Evolutionary conservation across 129 eudicot genomes (phyloP).

Genomic region (Pulicaria dysenterica): DNA sequence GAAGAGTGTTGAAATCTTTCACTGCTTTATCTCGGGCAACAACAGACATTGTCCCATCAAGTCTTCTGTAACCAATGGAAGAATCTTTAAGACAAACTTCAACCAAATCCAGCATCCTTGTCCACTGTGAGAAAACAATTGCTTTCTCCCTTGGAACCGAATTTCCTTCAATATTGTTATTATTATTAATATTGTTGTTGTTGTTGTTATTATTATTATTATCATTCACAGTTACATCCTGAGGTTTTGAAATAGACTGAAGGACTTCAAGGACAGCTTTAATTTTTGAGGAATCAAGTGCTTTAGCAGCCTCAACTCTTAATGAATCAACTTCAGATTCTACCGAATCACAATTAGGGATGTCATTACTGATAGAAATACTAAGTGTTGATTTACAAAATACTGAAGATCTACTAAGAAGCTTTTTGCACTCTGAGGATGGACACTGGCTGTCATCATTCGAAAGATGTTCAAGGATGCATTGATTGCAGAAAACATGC

Average conservation of each 20-base stretch:
- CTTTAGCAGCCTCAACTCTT: conserved; percentile 31
- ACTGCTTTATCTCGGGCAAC: conserved; percentile 88
- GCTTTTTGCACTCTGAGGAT: conserved; percentile 59
- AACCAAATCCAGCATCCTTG: conserved; percentile 93
- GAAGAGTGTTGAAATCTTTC: conserved; percentile 80
- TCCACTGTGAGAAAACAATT: conserved; percentile 97
- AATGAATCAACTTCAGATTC: conserved; percentile 32
- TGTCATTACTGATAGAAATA: conserved; percentile 41
- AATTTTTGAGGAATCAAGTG: conserved; percentile 76
- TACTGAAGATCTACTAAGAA: conserved; percentile 47
- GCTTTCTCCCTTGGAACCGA: conserved; percentile 66
- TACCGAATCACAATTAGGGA: conserved; percentile 30
- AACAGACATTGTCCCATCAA: conserved; percentile 95
- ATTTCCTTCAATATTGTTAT: conserved; percentile 5
- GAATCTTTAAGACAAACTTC: conserved; percentile 73
- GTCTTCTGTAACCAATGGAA: conserved; percentile 71
- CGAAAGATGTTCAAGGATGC: conserved; percentile 74
- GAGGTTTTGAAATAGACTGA: conserved; percentile 31
- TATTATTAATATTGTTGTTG: neutral
- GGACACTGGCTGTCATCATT: conserved; percentile 87
- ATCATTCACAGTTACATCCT: conserved; percentile 13
- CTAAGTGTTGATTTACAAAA: conserved; percentile 58
- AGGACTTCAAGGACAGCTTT: conserved; percentile 55
- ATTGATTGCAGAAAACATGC: conserved; percentile 92
- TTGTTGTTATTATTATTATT: neutral